Evolutionary conservation across 2,329 filamentous ascomycete genomes (phyloP), one percentile per base, ranked within the genome.

Genomic region (Ophiocordyceps camponoti-floridani): DNA sequence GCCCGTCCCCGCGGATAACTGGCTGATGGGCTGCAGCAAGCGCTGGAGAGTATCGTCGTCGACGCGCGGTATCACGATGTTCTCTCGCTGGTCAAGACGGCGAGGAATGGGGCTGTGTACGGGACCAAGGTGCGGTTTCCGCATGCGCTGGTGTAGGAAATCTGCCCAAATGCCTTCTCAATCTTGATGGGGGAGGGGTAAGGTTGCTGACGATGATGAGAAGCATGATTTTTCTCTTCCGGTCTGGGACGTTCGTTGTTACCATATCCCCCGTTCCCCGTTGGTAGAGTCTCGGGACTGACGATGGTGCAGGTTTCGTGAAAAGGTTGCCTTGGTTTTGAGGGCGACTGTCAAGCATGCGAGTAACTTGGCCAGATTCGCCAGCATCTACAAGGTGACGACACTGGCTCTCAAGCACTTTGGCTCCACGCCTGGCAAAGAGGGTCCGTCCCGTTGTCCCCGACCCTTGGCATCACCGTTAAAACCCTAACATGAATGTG

Each of bases 71-170:
- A 94, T 65, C 85, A 91, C 56, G 85, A 91, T 55, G 61, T 87
- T 46, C 75, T 98, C 49, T 77, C 84, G 46, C 72, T 98, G 52
- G 62, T 94, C 62, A 98, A 98, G 73, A 86, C 79, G 56, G 83
- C 91, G 52, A 86, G 91, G 65, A 98, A 96, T 77, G 91, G 91
- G 62, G 80, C 88, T 52, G 86, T 98, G 50, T 98, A 98, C 66
- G 91, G 91, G 48, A 79, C 84, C 55, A 96, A 96, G 75, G 86
- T 98, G 63, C 88, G 91, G 51, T 96, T 98, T 67, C 91, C 91
- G 51, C 91, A 98, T 67, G 91, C 91, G 48, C 74, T 98, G 53
- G 91, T 98, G 69, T 73, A 63, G 50, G 68, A 50, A 67, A 19
- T 7, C 3, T 23, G 13, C 7, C 35, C 16, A 14, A 6, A 13